These are phyloP conservation scores for Trichoderma oligosporum DNA, from an alignment of 2,329 filamentous ascomycete species.

Conservation along the genomic window DNA sequence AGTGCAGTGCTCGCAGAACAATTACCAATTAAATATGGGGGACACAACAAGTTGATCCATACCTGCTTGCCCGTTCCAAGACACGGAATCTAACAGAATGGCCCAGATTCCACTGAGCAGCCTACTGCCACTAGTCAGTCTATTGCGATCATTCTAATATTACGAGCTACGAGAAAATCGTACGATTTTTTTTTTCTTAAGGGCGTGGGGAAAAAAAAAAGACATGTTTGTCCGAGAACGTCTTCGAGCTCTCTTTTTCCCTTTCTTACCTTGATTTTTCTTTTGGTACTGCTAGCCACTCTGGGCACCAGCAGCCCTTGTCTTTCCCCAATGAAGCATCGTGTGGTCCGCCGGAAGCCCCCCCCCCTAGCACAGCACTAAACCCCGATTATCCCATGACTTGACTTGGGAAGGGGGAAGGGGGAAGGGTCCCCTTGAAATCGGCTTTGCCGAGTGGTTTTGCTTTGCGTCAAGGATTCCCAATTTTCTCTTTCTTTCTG, in stretches of 20 bases:
- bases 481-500: no score
- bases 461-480: constrained; percentile 1
- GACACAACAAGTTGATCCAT: not conserved
- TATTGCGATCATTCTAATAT: constrained; percentile 10
- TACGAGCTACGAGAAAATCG: constrained; percentile 10
- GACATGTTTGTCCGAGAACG: constrained; percentile 7
- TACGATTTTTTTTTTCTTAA: constrained; percentile 3
- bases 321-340: constrained; percentile 6
- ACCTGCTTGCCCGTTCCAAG: not conserved
- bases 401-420: constrained; percentile 5
- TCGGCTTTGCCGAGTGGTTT: constrained; percentile 10
- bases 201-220: constrained; percentile 4
- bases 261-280: not conserved
- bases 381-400: not conserved
- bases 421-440: constrained; percentile 2
- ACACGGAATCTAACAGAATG: constrained; percentile 17
- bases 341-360: not conserved
- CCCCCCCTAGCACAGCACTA: not conserved
- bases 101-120: not conserved
- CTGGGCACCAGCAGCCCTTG: not conserved
- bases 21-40: constrained; percentile 7
- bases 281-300: not conserved
- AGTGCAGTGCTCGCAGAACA: not conserved
- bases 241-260: not conserved
- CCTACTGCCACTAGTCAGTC: constrained; percentile 9